These are phyloP conservation scores for Amaranthus hypochondriacus DNA, from an alignment of 148 eudicot genomes.

Conservation along the genomic window DNA sequence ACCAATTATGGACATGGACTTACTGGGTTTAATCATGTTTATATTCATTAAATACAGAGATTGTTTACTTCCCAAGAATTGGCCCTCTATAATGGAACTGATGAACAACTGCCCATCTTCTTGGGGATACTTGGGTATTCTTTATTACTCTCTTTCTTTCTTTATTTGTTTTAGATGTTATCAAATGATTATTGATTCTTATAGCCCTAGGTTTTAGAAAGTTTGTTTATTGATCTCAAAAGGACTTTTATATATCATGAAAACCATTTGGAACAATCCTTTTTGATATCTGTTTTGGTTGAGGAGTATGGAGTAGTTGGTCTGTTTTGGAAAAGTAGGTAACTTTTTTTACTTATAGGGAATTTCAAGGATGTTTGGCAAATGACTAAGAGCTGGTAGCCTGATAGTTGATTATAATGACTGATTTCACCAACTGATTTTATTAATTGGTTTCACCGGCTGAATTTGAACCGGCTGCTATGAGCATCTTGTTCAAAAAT, in stretches of 20 bases:
- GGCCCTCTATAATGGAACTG: constrained; percentile 70
- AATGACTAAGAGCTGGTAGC: too few relatives aligned
- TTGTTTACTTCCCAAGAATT: constrained; percentile 51
- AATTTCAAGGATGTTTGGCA: too few relatives aligned
- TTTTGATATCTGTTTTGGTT: neutral
- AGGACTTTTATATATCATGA: neutral
- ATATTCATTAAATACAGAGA: constrained; percentile 25
- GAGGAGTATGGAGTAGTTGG: neutral
- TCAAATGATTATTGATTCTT: neutral
- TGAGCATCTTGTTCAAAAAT: too few relatives aligned
- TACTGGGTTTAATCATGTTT: neutral
- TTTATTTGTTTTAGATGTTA: neutral
- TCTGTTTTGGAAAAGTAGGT: neutral
- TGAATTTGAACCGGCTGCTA: too few relatives aligned
- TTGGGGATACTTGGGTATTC: constrained; percentile 67
- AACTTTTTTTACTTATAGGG: too few relatives aligned
- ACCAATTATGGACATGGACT: neutral
- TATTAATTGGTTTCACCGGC: too few relatives aligned
- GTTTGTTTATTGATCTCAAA: neutral
- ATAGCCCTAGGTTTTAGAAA: neutral
- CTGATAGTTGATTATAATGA: too few relatives aligned
- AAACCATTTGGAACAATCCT: neutral
- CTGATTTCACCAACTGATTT: too few relatives aligned
- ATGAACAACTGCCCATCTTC: constrained; percentile 55
- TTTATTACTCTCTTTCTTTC: neutral